These are phyloP conservation scores for Asclepias syriaca DNA, from an alignment of 257 asterid genomes.

Conservation along the genomic window DNA sequence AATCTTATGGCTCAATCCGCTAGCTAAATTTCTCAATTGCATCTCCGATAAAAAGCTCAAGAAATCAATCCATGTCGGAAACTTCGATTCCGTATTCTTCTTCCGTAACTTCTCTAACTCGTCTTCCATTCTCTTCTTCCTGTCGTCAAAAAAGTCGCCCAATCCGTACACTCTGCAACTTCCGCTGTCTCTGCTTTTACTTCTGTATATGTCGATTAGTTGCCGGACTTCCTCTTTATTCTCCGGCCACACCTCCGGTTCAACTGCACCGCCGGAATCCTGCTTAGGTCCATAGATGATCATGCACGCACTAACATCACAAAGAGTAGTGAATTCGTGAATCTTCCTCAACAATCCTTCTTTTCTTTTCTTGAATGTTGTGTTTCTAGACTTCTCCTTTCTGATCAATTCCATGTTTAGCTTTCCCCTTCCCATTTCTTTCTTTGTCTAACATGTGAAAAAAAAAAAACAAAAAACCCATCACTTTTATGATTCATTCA, in stretches of 20 bases:
- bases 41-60: constrained; percentile 20
- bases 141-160: constrained; percentile 36
- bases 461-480: no score
- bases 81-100: constrained; percentile 40
- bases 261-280: constrained; percentile 4
- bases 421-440: constrained; percentile 61
- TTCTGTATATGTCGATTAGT: constrained; percentile 36
- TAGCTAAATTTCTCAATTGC: constrained; percentile 34
- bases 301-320: constrained; percentile 61
- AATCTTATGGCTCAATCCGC: constrained; percentile 19
- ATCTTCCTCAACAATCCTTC: constrained; percentile 52
- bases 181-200: constrained; percentile 33
- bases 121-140: constrained; percentile 43
- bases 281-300: constrained; percentile 50
- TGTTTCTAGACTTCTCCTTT: constrained; percentile 45
- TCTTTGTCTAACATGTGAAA: no score
- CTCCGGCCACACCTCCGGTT: constrained; percentile 55
- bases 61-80: constrained; percentile 29
- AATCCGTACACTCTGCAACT: constrained; percentile 34
- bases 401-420: constrained; percentile 54
- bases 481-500: no score
- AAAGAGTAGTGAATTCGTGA: constrained; percentile 61
- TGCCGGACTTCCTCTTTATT: constrained; percentile 28
- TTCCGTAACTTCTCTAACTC: constrained; percentile 38
- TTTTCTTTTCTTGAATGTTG: constrained; percentile 64